phyloP scores from a whole-genome alignment of 257 asterid species.

The Nicotiana obtusifolia region DNA sequence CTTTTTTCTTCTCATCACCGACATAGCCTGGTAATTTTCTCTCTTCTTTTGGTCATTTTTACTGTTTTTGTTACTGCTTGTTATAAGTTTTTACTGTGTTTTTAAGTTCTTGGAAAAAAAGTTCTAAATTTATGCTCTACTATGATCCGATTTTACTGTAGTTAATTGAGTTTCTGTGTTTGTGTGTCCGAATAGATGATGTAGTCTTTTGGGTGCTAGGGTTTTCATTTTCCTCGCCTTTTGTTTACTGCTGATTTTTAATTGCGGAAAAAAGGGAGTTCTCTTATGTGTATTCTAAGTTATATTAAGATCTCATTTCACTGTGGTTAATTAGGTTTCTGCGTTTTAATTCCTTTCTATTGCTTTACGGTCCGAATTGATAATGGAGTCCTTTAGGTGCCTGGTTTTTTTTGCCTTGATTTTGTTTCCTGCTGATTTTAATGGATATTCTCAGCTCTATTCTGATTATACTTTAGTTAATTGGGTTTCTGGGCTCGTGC shows the following conservation, averaged over 20 bases:
- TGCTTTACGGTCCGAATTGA: not conserved
- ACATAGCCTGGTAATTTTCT: not conserved
- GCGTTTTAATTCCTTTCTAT: not conserved
- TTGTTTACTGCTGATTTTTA: not conserved
- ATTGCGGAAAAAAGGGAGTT: not conserved
- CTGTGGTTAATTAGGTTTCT: not conserved
- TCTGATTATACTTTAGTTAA: not conserved
- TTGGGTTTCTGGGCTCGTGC: not conserved
- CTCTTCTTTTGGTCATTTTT: not conserved
- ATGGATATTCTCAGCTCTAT: not conserved
- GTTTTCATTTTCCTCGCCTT: not conserved
- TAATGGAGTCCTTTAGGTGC: not conserved
- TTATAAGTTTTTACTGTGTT: not conserved
- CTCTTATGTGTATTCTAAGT: not conserved
- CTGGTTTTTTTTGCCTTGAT: not conserved
- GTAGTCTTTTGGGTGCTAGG: slow-evolving; percentile 6
- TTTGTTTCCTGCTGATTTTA: not conserved
- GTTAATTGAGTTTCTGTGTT: not conserved
- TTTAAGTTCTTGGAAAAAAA: not conserved
- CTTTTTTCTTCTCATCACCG: not conserved
- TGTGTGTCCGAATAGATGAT: not conserved
- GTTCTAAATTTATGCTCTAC: not conserved
- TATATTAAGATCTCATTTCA: not conserved
- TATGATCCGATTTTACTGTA: not conserved
- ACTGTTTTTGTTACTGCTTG: not conserved